Evolutionary conservation across 2,329 filamentous ascomycete genomes (phyloP).

Genomic region (Pseudogymnoascus sp.): DNA sequence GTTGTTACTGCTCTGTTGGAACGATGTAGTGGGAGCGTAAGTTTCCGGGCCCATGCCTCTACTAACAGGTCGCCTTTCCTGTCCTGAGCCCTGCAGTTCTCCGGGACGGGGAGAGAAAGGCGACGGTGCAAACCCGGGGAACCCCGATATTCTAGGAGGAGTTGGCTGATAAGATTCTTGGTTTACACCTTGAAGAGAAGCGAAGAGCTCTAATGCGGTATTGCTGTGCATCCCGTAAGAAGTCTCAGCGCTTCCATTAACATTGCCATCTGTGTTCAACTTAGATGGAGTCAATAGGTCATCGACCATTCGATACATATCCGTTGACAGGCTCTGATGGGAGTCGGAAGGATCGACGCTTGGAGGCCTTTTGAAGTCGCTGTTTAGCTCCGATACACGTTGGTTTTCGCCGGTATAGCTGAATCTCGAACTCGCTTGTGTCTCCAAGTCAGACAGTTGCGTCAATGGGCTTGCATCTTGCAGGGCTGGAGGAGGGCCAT

Average conservation of each 20-base stretch:
- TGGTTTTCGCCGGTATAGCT: background rate
- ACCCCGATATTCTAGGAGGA: constrained; percentile 28
- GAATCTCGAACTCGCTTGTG: background rate
- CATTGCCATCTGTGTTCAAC: constrained; percentile 16
- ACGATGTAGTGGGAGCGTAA: background rate
- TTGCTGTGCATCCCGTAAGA: constrained; percentile 48
- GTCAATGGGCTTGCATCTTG: constrained; percentile 37
- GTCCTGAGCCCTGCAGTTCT: constrained; percentile 21
- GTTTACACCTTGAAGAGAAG: constrained; percentile 27
- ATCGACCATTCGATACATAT: constrained; percentile 50
- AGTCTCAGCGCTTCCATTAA: constrained; percentile 30
- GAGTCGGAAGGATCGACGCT: constrained; percentile 20
- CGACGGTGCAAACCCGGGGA: constrained; percentile 38
- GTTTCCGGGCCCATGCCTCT: background rate
- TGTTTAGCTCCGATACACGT: background rate
- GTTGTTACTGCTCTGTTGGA: constrained; percentile 19
- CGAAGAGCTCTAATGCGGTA: constrained; percentile 44
- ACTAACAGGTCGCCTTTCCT: background rate
- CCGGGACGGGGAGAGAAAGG: constrained; percentile 36
- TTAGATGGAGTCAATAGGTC: constrained; percentile 37
- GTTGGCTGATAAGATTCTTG: constrained; percentile 20
- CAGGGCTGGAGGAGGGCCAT: constrained; percentile 31
- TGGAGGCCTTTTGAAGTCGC: background rate
- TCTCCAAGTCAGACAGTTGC: background rate
- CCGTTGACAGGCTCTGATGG: constrained; percentile 33